These are phyloP conservation scores for Chaetomium cochliodes DNA, from an alignment of 495 filamentous ascomycete species.

Conservation along the genomic window DNA sequence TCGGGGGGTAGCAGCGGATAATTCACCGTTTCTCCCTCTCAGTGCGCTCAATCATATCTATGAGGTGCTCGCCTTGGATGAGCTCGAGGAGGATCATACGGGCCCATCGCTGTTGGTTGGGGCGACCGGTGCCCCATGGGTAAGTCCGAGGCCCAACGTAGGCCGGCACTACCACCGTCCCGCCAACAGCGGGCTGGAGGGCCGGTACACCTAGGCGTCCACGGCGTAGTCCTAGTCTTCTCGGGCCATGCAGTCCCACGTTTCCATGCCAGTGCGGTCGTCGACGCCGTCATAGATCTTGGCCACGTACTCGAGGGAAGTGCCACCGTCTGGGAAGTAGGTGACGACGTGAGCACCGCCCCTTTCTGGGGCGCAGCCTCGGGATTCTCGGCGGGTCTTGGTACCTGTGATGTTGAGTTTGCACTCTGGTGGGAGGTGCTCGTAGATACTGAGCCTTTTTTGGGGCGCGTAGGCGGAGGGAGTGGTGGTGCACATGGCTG, in stretches of 20 bases:
- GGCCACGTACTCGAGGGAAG: neutral
- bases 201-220: constrained; percentile 4
- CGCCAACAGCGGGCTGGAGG: neutral
- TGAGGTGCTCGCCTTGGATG: neutral
- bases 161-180: neutral
- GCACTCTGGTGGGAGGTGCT: neutral
- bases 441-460: neutral
- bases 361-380: too few relatives aligned
- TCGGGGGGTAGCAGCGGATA: constrained; percentile 2
- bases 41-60: neutral
- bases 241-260: neutral
- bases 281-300: constrained; percentile 12
- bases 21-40: neutral
- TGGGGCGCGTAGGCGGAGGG: neutral
- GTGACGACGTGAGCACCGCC: constrained; percentile 6
- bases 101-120: neutral
- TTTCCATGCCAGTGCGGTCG: neutral
- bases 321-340: constrained; percentile 1
- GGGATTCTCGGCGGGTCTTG: neutral
- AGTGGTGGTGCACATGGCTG: too few relatives aligned
- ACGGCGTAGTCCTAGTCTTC: constrained; percentile 5
- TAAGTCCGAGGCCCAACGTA: constrained; percentile 7
- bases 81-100: constrained; percentile 9
- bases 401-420: neutral
- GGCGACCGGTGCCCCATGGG: too few relatives aligned